Conservation (phyloP, 2,329 filamentous ascomycete genomes). For the Cryoendolithus antarcticus region DNA sequence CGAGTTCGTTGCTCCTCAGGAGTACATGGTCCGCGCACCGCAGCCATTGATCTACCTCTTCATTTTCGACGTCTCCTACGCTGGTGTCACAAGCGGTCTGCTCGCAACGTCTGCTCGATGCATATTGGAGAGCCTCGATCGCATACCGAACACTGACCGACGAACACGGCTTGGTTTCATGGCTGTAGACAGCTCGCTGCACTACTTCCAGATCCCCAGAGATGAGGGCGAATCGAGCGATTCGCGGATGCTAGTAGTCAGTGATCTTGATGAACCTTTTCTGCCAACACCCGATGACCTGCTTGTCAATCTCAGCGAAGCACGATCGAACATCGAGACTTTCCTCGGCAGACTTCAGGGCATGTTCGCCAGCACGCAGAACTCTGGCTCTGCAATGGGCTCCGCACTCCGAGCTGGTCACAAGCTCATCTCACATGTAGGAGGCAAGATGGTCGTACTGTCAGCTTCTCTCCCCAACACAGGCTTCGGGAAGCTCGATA, state of each 20-base stretch:
- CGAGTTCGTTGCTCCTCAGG: constrained; percentile 93
- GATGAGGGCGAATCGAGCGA: constrained; percentile 76
- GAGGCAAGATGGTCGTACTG: constrained; percentile 87
- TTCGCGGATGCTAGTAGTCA: constrained; percentile 85
- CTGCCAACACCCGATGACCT: constrained; percentile 86
- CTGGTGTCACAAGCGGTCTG: constrained; percentile 78
- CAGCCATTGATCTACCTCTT: constrained; percentile 94
- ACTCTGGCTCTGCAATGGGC: constrained; percentile 83
- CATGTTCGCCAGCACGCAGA: constrained; percentile 95
- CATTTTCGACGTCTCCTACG: constrained; percentile 86
- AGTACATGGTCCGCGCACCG: constrained; percentile 97
- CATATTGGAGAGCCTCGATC: constrained; percentile 85
- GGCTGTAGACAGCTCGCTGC: constrained; percentile 83
- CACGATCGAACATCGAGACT: constrained; percentile 77
- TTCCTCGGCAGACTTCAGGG: constrained; percentile 84
- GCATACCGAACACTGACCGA: constrained; percentile 95
- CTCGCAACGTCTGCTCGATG: constrained; percentile 85
- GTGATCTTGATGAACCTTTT: constrained; percentile 92
- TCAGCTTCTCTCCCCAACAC: constrained; percentile 83
- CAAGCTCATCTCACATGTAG: constrained; percentile 86
- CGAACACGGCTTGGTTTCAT: constrained; percentile 89
- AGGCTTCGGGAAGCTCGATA: constrained; percentile 78
- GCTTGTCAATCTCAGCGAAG: constrained; percentile 77
- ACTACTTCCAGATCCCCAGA: constrained; percentile 91
- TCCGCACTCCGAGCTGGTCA: constrained; percentile 85